Percentiles rank a stretch among this genome's conserved stretches.
Evolutionary conservation across 371 early-diverging fungal species (phyloP).

Genomic region (Lichtheimia corymbifera): DNA sequence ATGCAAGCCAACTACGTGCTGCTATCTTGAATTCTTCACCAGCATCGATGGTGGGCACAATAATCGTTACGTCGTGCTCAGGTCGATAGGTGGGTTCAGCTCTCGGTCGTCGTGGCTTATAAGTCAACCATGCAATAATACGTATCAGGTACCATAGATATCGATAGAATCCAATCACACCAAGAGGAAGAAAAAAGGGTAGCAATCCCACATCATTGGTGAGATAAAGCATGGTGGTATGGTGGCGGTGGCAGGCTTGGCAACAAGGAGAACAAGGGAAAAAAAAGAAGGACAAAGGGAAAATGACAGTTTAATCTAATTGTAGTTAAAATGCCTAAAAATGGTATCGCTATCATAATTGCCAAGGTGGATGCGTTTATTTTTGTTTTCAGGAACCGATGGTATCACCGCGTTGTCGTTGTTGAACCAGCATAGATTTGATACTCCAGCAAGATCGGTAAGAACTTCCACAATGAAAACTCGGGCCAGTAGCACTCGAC

Average conservation of each 20-base stretch:
- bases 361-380: no score
- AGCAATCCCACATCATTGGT: constrained; percentile 57
- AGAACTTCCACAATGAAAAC: constrained; percentile 84
- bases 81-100: constrained; percentile 50
- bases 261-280: neutral
- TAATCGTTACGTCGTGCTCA: constrained; percentile 64
- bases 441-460: constrained; percentile 82
- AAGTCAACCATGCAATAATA: constrained; percentile 50
- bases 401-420: no score
- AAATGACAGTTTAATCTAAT: constrained; percentile 10
- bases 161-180: constrained; percentile 69
- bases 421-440: constrained; percentile 51
- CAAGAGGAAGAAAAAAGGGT: constrained; percentile 69
- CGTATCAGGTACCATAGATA: constrained; percentile 70
- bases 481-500: constrained; percentile 93
- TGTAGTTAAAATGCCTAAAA: no score
- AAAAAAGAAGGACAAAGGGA: neutral
- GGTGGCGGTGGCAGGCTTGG: neutral
- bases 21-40: constrained; percentile 74
- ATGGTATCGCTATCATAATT: no score
- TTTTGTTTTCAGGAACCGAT: no score
- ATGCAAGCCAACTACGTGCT: constrained; percentile 64
- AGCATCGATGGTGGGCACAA: constrained; percentile 74
- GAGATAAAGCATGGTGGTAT: constrained; percentile 59
- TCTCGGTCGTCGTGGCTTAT: constrained; percentile 51